These are phyloP conservation scores for Phycomyces blakesleeanus DNA, from an alignment of 192 early-diverging fungal species.

Conservation along the genomic window DNA sequence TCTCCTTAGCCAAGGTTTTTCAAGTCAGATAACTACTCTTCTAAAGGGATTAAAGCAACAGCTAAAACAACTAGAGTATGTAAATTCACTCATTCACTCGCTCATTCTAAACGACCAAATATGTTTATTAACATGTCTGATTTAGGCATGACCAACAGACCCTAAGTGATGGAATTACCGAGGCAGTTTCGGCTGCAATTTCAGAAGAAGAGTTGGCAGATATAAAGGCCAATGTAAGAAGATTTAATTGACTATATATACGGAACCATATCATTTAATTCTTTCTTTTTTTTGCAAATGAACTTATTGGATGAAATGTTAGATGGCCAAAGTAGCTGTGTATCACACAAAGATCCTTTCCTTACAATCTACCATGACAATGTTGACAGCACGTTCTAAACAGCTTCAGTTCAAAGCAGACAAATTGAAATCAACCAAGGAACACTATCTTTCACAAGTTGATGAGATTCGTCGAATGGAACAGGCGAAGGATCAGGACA, in stretches of 20 bases:
- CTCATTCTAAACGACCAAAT: no score
- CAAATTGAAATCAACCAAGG: constrained; percentile 10
- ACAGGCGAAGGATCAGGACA: constrained; percentile 19
- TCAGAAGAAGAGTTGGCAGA: constrained; percentile 2
- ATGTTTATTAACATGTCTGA: not conserved
- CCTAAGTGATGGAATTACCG: no score
- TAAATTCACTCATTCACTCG: not conserved
- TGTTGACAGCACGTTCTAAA: constrained; percentile 17
- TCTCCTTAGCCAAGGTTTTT: not conserved
- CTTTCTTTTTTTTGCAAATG: no score
- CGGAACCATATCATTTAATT: not conserved
- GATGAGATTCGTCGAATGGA: constrained; percentile 22
- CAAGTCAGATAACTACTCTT: not conserved
- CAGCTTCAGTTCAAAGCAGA: constrained; percentile 15
- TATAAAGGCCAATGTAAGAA: constrained; percentile 12
- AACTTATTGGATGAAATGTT: not conserved
- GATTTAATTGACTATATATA: no score
- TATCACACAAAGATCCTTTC: constrained; percentile 31
- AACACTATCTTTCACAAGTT: constrained; percentile 12
- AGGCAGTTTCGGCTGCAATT: not conserved
- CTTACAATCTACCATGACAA: constrained; percentile 21
- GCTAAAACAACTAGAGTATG: not conserved
- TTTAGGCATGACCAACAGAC: not conserved
- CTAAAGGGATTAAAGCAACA: not conserved
- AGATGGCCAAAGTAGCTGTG: constrained; percentile 18